phyloP scores from a whole-genome alignment of 2,329 filamentous ascomycete genomes.

The Colletotrichum shisoi region DNA sequence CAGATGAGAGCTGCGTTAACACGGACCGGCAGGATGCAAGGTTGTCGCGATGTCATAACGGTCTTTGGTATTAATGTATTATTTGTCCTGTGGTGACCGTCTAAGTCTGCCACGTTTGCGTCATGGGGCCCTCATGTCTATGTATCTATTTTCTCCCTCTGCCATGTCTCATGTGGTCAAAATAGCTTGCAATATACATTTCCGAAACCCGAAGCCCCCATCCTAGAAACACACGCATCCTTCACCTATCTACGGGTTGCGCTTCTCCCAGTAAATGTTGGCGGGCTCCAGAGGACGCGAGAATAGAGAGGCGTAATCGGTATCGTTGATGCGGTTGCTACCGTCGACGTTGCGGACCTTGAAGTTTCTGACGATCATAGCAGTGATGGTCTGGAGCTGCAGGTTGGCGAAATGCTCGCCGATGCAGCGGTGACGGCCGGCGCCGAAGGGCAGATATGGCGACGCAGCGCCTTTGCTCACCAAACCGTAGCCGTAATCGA shows the following conservation, averaged over 20 bases:
- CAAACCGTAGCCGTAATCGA: conserved; percentile 93
- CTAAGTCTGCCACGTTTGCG: conserved; percentile 20
- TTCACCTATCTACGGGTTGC: conserved; percentile 51
- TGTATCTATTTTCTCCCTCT: conserved; percentile 10
- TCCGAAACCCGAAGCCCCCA: conserved; percentile 5
- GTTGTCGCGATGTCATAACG: conserved; percentile 32
- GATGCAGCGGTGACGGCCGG: conserved; percentile 91
- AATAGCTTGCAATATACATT: conserved; percentile 32
- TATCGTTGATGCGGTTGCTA: conserved; percentile 71
- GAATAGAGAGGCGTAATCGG: conserved; percentile 75
- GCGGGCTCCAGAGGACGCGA: conserved; percentile 76
- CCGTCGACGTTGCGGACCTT: conserved; percentile 80
- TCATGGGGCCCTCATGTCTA: conserved; percentile 34
- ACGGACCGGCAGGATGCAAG: background rate
- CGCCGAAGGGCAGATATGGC: conserved; percentile 93
- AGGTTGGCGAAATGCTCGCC: conserved; percentile 96
- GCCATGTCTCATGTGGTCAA: conserved; percentile 28
- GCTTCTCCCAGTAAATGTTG: conserved; percentile 77
- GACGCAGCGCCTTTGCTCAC: conserved; percentile 90
- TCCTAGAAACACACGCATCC: background rate
- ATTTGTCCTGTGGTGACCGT: conserved; percentile 25
- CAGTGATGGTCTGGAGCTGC: conserved; percentile 86
- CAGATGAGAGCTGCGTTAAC: background rate
- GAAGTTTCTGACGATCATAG: conserved; percentile 77
- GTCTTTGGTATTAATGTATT: conserved; percentile 35